Conservation (phyloP, 305 asterid species). For the Fraxinus dipetala region DNA sequence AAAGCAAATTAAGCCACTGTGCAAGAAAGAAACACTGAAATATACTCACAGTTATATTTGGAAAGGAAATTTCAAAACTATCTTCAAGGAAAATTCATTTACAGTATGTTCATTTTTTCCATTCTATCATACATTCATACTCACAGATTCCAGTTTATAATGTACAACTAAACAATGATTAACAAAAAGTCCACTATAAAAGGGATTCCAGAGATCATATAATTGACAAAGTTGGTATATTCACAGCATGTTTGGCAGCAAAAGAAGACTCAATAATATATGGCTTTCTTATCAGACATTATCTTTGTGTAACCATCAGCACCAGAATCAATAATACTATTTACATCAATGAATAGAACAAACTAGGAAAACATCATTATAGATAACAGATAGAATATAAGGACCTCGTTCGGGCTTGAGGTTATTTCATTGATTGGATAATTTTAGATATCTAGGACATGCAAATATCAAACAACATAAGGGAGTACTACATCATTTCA, state of each 20-base stretch:
- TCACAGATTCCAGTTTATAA: not conserved
- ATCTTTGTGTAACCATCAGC: conserved; percentile 1
- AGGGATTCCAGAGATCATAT: not conserved
- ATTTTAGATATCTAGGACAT: not conserved
- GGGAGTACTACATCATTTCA: not conserved
- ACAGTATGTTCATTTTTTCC: not conserved
- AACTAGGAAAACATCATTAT: not conserved
- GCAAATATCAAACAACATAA: not conserved
- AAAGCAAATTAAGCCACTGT: not conserved
- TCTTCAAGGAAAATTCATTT: conserved; percentile 7
- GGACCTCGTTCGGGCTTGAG: not conserved
- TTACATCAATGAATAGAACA: not conserved
- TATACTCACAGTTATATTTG: not conserved
- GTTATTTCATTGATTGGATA: not conserved
- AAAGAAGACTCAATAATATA: not conserved
- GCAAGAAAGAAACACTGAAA: conserved; percentile 7
- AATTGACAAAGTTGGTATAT: not conserved
- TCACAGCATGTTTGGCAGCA: not conserved
- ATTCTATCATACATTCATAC: not conserved
- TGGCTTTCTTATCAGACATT: not conserved
- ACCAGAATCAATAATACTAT: not conserved
- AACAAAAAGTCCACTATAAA: not conserved
- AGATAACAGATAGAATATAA: not conserved
- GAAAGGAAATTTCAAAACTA: conserved; percentile 2
- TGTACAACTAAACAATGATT: not conserved